These are phyloP conservation scores for Penicillium macrosclerotiorum DNA, from an alignment of 495 filamentous ascomycete species.

Conservation along the genomic window DNA sequence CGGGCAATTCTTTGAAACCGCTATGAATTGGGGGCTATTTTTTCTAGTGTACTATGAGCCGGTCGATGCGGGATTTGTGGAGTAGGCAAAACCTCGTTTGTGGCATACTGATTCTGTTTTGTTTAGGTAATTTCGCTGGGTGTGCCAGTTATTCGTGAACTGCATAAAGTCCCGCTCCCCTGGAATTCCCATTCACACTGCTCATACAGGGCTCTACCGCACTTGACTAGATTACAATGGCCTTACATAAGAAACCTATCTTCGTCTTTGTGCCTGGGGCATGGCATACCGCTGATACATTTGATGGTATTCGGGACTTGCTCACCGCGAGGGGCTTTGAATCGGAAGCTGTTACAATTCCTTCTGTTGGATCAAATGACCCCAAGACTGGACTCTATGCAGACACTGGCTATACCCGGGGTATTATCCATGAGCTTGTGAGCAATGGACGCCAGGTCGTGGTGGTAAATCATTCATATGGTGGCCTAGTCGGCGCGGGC, in stretches of 20 bases:
- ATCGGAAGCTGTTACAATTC: not conserved
- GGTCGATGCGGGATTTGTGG: no score
- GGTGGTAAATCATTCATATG: slow-evolving; percentile 43
- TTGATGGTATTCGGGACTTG: not conserved
- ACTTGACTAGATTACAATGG: no score
- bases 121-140: no score
- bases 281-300: slow-evolving; percentile 1
- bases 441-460: slow-evolving; percentile 12
- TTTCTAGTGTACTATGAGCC: no score
- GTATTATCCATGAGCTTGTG: not conserved
- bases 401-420: not conserved
- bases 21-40: no score
- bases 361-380: not conserved
- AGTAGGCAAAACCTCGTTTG: no score
- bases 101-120: no score
- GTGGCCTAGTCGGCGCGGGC: slow-evolving; percentile 37
- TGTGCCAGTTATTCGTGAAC: no score
- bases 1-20: no score
- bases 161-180: no score
- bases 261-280: slow-evolving; percentile 4
- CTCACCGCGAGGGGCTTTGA: not conserved
- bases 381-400: not conserved
- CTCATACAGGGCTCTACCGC: no score
- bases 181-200: no score
- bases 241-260: not conserved